phyloP scores from a whole-genome alignment of 2,329 filamentous ascomycete genomes.

The Penicillium thymicola region DNA sequence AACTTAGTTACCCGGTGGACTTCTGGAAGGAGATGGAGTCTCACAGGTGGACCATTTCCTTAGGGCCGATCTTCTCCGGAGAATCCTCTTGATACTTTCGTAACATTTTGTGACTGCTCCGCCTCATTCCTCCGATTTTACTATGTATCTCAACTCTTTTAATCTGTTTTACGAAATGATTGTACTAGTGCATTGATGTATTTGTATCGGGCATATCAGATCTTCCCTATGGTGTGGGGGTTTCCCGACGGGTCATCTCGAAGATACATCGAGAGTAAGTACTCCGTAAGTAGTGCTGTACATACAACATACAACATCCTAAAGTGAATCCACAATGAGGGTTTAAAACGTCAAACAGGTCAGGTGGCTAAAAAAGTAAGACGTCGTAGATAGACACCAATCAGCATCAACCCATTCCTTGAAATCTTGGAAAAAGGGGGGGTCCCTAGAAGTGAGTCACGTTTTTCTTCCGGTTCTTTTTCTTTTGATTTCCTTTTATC shows the following conservation, averaged over 20 bases:
- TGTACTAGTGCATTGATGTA: background rate
- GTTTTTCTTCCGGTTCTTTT: constrained; percentile 24
- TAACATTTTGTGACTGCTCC: background rate
- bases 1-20: background rate
- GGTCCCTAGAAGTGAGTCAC: constrained; percentile 18
- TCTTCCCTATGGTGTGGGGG: background rate
- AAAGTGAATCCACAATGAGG: background rate
- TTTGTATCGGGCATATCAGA: background rate
- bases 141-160: background rate
- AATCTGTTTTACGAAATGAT: background rate
- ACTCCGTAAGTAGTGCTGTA: background rate
- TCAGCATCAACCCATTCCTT: background rate
- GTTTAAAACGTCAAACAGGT: background rate
- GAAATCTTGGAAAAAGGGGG: constrained; percentile 5
- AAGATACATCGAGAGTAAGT: background rate
- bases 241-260: background rate
- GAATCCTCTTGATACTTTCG: constrained; percentile 15
- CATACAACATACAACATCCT: background rate
- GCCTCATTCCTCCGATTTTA: background rate
- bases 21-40: constrained; percentile 28
- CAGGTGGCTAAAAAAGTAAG: constrained; percentile 1
- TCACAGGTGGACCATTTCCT: constrained; percentile 15
- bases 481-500: constrained; percentile 23
- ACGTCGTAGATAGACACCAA: constrained; percentile 5
- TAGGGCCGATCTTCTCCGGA: constrained; percentile 29